Base-by-base conservation (phyloP, 1,284 basidiomycete genomes). In the Rhodotorula glutinis region DNA sequence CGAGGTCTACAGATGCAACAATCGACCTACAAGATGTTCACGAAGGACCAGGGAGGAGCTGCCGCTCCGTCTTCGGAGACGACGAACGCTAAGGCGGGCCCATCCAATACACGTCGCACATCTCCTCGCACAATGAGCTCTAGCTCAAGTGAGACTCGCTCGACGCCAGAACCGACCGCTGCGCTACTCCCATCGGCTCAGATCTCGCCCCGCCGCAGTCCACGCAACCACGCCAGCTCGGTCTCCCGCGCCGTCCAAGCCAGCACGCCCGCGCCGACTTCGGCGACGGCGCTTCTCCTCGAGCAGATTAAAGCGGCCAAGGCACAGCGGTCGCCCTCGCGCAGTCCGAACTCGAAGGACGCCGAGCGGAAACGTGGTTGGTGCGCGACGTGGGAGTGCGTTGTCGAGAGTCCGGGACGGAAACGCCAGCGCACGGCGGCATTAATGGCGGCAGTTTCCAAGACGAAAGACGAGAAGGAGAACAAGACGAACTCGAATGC, bases 201-300 rank as follows among this genome's bases (percentile, higher is more conserved):
- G 21, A 44, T 44, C 43, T 44, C 43, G 17, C 43, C 43, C 17
- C 43, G 43, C 14, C 43, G 43, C 43, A 44, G 43, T 44, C 43
- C 43, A 19, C 43, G 43, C 14, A 44, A 44, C 17, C 43, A 44
- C 43, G n/a, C 25, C 25, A 16, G 1, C 25, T 51, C 49, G n/a
- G 49, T 4, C 11, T 8, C 51, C 30, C 11, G 19, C 14, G 7
- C 53, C 33, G 17, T 21, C 27, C 11, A 52, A 5, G 19, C 27
- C 30, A 30, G 5, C 19, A 11, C 57, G 5, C 54, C n/a, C 4
- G 43, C n/a, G 21, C 33, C 57, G 14, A 57, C 40, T 13, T 33
- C 53, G 10, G 62, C 62, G 21, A 63, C 62, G 23, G 21, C 56
- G 9, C 55, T 57, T 41, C 62, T 63, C 30, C 62, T 63, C 56